Base-by-base conservation (phyloP, 1,139 yeast genomes). In the Debaryomycetaceae sp. region DNA sequence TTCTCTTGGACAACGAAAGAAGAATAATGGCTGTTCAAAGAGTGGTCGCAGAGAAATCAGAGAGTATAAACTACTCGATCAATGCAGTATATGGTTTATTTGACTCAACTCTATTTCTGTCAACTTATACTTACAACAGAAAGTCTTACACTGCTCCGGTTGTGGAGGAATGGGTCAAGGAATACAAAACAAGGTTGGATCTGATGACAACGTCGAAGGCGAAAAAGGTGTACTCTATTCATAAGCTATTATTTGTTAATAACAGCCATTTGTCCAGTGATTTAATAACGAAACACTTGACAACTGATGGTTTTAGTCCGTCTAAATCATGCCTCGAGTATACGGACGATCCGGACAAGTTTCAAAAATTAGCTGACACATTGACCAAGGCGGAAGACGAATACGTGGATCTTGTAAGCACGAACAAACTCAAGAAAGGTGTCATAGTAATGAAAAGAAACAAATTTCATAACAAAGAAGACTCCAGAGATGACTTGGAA, bases 251-350 rank as follows among this genome's bases (percentile, higher is more conserved):
- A 34, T 85, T 88, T 55, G 73, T 81, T 33, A 81, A 83, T 51
- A 80, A 81, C 1, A 84, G 95, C 24, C 87, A 85, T 48, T 68
- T 91, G 34, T 86, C 97, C 0, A 80, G 93, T 6, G 96, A 90
- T 45, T 66, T 91, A 58, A 76, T 91, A 20, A 84, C 83, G 45
- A 81, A 81, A 50, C 69, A 72, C 35, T 65, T 90, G 45, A 62
- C 61, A 11, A 68, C 68, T 7, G 58, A 62, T 31, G 81, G 72
- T 0, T 61, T 89, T 5, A 72, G 74, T 37, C 75, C 84, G 1
- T 61, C 69, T 1, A 47, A 58, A 9, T 64, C 72, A 13, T 70
- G 78, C 43, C 54, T 78, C 24, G 75, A 69, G 0, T 70, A 59
- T 51, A 61, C 54, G 22, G 53, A 50, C 5, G 56, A 63, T 35